These are phyloP conservation scores for Haplosporangium gracile DNA, from an alignment of 192 early-diverging fungal species.

Conservation along the genomic window DNA sequence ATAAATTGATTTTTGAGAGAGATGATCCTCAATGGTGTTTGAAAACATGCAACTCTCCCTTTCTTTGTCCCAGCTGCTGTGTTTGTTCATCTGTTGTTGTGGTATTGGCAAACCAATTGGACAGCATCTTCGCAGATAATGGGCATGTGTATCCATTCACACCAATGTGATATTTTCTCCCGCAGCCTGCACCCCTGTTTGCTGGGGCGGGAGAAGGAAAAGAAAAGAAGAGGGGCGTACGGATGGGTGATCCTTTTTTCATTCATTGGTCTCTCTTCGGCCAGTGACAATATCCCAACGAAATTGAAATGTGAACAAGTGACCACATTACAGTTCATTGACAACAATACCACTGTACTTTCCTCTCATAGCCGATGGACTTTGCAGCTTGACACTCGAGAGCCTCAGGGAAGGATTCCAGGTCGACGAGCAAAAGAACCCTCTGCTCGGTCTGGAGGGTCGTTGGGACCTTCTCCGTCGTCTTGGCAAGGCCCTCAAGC, in stretches of 20 bases:
- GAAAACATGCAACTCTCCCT: neutral
- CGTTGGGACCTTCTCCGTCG: slow-evolving; percentile 77
- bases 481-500: slow-evolving; percentile 69
- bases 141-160: neutral
- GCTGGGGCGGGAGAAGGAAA: neutral
- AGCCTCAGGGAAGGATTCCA: slow-evolving; percentile 79
- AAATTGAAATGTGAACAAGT: neutral
- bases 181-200: neutral
- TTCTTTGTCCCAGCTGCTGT: neutral
- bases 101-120: no score
- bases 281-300: neutral
- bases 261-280: neutral
- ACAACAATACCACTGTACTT: neutral
- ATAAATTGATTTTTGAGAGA: neutral
- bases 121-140: no score
- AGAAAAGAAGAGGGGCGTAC: neutral
- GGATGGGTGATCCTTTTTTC: neutral
- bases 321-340: slow-evolving; percentile 2
- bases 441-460: slow-evolving; percentile 84
- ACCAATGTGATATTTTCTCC: neutral
- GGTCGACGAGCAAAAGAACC: slow-evolving; percentile 76
- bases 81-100: neutral
- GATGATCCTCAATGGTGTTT: neutral
- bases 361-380: slow-evolving; percentile 59
- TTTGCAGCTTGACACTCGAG: slow-evolving; percentile 64